Conservation (phyloP, 257 asterid genomes). For the Primulina tabacum region DNA sequence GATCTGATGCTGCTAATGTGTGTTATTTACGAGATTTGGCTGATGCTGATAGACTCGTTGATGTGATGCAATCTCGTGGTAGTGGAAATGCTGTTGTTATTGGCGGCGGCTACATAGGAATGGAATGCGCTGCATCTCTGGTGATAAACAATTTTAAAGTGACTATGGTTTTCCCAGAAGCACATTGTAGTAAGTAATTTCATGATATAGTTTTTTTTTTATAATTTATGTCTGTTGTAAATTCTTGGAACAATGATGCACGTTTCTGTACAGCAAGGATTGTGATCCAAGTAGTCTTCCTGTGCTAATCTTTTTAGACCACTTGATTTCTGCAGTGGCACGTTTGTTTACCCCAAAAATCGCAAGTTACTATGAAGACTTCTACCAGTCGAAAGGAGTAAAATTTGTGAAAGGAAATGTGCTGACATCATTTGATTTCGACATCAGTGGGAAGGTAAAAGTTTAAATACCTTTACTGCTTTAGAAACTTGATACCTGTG, state of each 20-base stretch:
- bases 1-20: conserved; percentile 70
- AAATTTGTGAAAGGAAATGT: conserved; percentile 85
- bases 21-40: conserved; percentile 74
- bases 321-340: conserved; percentile 66
- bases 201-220: neutral
- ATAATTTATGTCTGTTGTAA: neutral
- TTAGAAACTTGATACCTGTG: neutral
- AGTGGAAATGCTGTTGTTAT: conserved; percentile 82
- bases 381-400: conserved; percentile 89
- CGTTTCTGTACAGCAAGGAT: neutral
- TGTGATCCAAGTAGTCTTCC: neutral
- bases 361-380: conserved; percentile 86
- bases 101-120: conserved; percentile 92
- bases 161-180: conserved; percentile 91
- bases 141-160: conserved; percentile 70
- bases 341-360: conserved; percentile 83
- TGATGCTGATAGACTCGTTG: conserved; percentile 74
- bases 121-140: conserved; percentile 92
- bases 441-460: conserved; percentile 73
- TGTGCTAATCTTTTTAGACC: conserved; percentile 2
- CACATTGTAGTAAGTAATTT: conserved; percentile 66
- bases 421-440: conserved; percentile 78
- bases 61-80: conserved; percentile 56
- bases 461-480: neutral
- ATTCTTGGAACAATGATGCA: too few relatives aligned